phyloP scores from a whole-genome alignment of 2,329 filamentous ascomycete genomes.

The Aureobasidium sp. region DNA sequence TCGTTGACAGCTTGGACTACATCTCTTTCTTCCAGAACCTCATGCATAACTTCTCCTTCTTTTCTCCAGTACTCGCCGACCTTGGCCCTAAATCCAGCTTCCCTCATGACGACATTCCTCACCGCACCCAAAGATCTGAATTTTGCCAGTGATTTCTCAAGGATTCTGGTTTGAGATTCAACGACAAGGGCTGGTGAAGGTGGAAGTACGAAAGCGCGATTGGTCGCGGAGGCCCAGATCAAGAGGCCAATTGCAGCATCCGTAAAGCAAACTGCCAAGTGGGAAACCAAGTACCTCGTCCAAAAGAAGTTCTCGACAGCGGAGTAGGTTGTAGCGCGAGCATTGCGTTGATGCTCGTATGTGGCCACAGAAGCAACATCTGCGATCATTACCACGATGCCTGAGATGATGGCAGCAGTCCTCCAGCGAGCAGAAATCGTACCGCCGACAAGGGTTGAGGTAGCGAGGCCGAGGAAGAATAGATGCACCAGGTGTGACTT shows the following conservation, averaged over 20 bases:
- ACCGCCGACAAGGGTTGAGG: slow-evolving; percentile 60
- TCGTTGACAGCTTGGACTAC: slow-evolving; percentile 65
- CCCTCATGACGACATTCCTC: slow-evolving; percentile 70
- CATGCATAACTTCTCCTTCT: slow-evolving; percentile 64
- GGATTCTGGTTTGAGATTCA: slow-evolving; percentile 48
- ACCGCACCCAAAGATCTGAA: slow-evolving; percentile 67
- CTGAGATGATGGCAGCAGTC: slow-evolving; percentile 49
- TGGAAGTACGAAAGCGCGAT: slow-evolving; percentile 64
- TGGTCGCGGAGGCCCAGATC: slow-evolving; percentile 71
- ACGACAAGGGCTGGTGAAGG: slow-evolving; percentile 59
- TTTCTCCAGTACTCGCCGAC: slow-evolving; percentile 72
- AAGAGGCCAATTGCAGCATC: slow-evolving; percentile 58
- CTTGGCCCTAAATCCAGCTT: slow-evolving; percentile 60
- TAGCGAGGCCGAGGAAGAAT: slow-evolving; percentile 62
- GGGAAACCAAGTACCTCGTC: slow-evolving; percentile 57
- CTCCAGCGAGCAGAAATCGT: slow-evolving; percentile 62
- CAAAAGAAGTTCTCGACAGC: slow-evolving; percentile 69
- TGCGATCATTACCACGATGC: neutral
- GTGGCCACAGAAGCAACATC: slow-evolving; percentile 52
- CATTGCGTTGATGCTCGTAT: slow-evolving; percentile 61
- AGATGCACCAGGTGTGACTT: slow-evolving; percentile 78
- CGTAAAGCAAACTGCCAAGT: slow-evolving; percentile 55
- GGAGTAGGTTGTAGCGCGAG: slow-evolving; percentile 49
- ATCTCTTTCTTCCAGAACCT: slow-evolving; percentile 72
- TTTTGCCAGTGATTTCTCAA: slow-evolving; percentile 58